Percentiles rank a stretch among this genome's conserved stretches.
phyloP scores from a whole-genome alignment of 1,284 basidiomycete genomes.

The Fistulinella cinereoalba region DNA sequence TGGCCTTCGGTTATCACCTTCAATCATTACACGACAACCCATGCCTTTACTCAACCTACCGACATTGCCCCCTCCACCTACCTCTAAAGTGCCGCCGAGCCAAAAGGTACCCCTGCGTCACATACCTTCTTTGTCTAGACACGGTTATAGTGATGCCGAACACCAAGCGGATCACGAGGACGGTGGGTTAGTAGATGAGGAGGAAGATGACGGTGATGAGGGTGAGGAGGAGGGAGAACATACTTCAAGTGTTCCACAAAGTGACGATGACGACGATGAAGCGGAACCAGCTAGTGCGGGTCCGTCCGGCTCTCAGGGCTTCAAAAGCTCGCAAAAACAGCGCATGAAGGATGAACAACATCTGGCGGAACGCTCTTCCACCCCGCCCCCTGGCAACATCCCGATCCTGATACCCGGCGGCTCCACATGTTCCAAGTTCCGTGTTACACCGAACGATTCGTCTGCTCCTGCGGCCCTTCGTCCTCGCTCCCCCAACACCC shows the following conservation, averaged over 20 bases:
- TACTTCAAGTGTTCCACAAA: constrained; percentile 32
- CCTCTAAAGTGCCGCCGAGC: constrained; percentile 18
- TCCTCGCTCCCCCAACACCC: constrained; percentile 17
- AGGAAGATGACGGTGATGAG: constrained; percentile 36
- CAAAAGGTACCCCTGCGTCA: constrained; percentile 37
- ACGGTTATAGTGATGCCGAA: constrained; percentile 38
- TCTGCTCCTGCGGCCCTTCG: constrained; percentile 10
- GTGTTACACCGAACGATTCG: constrained; percentile 8
- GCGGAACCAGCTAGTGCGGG: constrained; percentile 13
- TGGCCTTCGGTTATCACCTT: constrained; percentile 32
- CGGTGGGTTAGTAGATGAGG: constrained; percentile 37
- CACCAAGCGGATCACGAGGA: constrained; percentile 40
- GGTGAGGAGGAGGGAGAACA: constrained; percentile 33
- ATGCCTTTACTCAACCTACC: constrained; percentile 29
- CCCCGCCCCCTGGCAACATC: too few relatives aligned
- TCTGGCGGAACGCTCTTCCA: constrained; percentile 1
- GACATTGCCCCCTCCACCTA: constrained; percentile 15
- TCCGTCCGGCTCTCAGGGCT: constrained; percentile 18
- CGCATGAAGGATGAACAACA: constrained; percentile 6
- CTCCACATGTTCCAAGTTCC: constrained; percentile 30
- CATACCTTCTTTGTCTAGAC: constrained; percentile 50
- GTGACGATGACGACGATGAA: constrained; percentile 34
- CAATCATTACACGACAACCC: constrained; percentile 30
- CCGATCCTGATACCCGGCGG: constrained; percentile 22
- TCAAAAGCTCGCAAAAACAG: constrained; percentile 17